phyloP scores from a whole-genome alignment of 495 filamentous ascomycete genomes.

The Aspergillus wentii region DNA sequence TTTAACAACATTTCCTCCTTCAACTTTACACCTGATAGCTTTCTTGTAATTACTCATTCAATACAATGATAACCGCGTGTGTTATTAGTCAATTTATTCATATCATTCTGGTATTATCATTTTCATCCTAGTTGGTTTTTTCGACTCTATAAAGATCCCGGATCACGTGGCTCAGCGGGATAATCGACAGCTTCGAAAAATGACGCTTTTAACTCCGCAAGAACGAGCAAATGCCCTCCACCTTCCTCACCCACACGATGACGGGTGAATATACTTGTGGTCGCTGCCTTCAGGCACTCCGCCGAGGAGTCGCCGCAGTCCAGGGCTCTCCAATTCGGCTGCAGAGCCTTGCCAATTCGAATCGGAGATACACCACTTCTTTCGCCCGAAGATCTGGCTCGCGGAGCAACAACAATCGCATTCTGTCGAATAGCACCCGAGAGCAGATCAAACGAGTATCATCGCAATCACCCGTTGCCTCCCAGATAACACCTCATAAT shows the following conservation, averaged over 20 bases:
- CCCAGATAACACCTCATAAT: not conserved
- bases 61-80: too few relatives aligned
- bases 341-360: slow-evolving; percentile 17
- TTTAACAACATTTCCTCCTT: too few relatives aligned
- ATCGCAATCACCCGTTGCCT: not conserved
- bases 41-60: too few relatives aligned
- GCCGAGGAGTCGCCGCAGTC: slow-evolving; percentile 19
- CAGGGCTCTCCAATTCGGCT: slow-evolving; percentile 15
- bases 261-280: slow-evolving; percentile 38
- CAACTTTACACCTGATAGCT: too few relatives aligned
- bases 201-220: not conserved
- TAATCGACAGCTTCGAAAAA: not conserved
- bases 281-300: slow-evolving; percentile 36
- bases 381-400: slow-evolving; percentile 19
- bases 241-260: slow-evolving; percentile 25
- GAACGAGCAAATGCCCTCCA: too few relatives aligned
- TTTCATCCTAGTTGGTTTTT: not conserved
- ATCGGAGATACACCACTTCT: slow-evolving; percentile 17
- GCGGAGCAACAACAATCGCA: slow-evolving; percentile 11
- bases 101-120: not conserved
- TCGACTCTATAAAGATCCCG: not conserved
- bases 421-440: slow-evolving; percentile 9
- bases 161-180: slow-evolving; percentile 2
- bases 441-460: slow-evolving; percentile 13
- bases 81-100: too few relatives aligned